These are phyloP conservation scores for Entrophospora sp. DNA, from an alignment of 192 early-diverging fungal genomes.

Conservation along the genomic window DNA sequence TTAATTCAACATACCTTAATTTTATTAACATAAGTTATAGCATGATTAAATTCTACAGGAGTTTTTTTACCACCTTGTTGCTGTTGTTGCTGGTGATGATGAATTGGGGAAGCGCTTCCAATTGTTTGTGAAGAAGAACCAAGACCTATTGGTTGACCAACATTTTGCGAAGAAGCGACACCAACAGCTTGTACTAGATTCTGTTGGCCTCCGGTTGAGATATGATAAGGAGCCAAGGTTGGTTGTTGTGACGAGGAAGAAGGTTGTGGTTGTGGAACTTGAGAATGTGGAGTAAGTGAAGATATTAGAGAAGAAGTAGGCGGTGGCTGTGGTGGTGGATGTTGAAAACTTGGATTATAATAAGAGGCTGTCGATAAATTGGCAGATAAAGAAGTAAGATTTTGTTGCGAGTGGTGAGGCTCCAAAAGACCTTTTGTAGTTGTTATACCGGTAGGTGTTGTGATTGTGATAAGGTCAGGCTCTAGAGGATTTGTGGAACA, in stretches of 20 bases:
- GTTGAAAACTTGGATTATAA: conserved; percentile 22
- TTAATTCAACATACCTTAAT: too few relatives aligned
- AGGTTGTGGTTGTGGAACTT: conserved; percentile 30
- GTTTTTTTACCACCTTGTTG: conserved; percentile 43
- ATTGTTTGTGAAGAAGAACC: too few relatives aligned
- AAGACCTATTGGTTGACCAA: not conserved
- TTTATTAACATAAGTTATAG: conserved; percentile 99
- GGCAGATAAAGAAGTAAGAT: conserved; percentile 14
- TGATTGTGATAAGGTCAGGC: conserved; percentile 70
- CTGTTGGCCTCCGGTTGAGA: conserved; percentile 16
- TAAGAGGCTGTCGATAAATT: conserved; percentile 15
- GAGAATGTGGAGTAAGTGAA: too few relatives aligned
- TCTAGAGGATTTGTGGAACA: conserved; percentile 74
- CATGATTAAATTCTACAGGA: conserved; percentile 95
- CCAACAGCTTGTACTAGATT: too few relatives aligned
- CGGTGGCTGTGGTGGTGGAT: conserved; percentile 28
- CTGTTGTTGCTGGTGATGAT: too few relatives aligned
- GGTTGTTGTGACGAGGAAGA: conserved; percentile 23
- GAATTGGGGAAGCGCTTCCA: conserved; percentile 12
- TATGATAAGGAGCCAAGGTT: conserved; percentile 9
- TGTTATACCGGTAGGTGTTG: conserved; percentile 65
- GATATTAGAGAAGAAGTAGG: conserved; percentile 29
- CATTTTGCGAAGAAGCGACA: conserved; percentile 10
- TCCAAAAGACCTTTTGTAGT: conserved; percentile 10
- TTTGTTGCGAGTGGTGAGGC: conserved; percentile 8